Evolutionary conservation across 176 grass and related monocot genomes (phyloP), one percentile per base, ranked within the genome.

Genomic region (Dendrocalamus sinicus): DNA sequence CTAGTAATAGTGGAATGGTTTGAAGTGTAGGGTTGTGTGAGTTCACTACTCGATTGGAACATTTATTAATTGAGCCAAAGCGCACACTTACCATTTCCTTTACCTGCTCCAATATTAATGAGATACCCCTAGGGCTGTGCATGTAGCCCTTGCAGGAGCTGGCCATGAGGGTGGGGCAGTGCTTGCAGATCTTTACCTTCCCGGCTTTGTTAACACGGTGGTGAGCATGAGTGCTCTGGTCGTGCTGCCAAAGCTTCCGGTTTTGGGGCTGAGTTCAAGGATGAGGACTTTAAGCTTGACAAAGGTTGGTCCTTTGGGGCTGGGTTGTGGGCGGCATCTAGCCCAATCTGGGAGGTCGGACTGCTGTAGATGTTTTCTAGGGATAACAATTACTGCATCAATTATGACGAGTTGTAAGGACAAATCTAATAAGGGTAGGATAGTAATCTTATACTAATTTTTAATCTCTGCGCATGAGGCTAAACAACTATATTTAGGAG

Each of bases 41-140:
- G 62, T 14, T 65, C 26, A 65, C 15, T 28, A 32, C 26, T 65
- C 2, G 2, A 32, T 65, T 65, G 12, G 26, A 32, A 32, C 28
- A 32, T 65, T 32, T 65, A 65, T 65, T 26, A 61, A 24, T 61
- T 61, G 10, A 61, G 59, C 59, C n/a, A 61, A 61, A 26, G 44
- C 20, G 16, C 24, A 35, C 26, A 12, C 16, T 51, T 7, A 14
- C 12, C 1, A 23, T 52, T 65, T 48, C 7, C 11, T 79, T 66
- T 22, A 44, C 60, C 15, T 66, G 61, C 60, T 79, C 77, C 16
- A 65, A 13, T 66, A 66, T 41, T 76, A 76, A 57, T 57, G 19
- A 39, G 28, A 61, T 61, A 61, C 10, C n/a, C 55, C n/a, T 10
- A 61, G 59, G 59, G 59, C n/a, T 1, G 4, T 61, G 22, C 59